Evolutionary conservation across 139 green algal species (phyloP).

Genomic region (Chlorella sorokiniana): DNA sequence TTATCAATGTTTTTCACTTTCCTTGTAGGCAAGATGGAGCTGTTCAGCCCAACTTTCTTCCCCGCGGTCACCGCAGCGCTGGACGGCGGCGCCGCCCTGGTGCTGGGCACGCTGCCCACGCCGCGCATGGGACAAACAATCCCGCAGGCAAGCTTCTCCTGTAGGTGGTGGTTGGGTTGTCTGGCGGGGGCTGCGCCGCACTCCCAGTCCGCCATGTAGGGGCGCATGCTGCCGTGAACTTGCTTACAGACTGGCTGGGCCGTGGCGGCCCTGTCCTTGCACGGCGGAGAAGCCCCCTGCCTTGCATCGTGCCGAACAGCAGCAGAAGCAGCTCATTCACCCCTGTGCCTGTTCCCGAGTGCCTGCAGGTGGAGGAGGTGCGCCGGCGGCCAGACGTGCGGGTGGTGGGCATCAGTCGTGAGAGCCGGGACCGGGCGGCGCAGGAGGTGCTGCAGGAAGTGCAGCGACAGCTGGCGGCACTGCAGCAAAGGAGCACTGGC

Average conservation of each 20-base stretch:
- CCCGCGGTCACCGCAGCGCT: conserved; percentile 34
- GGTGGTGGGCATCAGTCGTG: conserved; percentile 34
- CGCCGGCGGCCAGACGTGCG: conserved; percentile 31
- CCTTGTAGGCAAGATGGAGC: conserved; percentile 53
- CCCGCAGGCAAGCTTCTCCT: conserved; percentile 14
- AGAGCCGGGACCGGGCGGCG: conserved; percentile 31
- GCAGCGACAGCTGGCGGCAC: not conserved
- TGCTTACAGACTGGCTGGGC: not conserved
- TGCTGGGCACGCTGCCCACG: conserved; percentile 43
- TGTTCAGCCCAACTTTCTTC: conserved; percentile 35
- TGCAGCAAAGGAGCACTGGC: not conserved
- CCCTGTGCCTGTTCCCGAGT: too few species aligned
- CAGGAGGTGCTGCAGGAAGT: not conserved
- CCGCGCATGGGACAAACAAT: conserved; percentile 13
- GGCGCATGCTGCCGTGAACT: not conserved
- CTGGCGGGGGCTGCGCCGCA: not conserved
- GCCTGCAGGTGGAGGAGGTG: conserved; percentile 46
- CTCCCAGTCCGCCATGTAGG: not conserved
- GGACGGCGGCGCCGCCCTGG: conserved; percentile 17
- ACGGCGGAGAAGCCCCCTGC: not conserved
- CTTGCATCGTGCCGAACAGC: too few species aligned
- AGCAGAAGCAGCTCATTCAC: too few species aligned
- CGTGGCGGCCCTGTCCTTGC: not conserved
- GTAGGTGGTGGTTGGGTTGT: not conserved
- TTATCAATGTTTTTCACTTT: too few species aligned